Conservation (phyloP, 768 basidiomycete species). For the Pilatotrama ljubarskyi region DNA sequence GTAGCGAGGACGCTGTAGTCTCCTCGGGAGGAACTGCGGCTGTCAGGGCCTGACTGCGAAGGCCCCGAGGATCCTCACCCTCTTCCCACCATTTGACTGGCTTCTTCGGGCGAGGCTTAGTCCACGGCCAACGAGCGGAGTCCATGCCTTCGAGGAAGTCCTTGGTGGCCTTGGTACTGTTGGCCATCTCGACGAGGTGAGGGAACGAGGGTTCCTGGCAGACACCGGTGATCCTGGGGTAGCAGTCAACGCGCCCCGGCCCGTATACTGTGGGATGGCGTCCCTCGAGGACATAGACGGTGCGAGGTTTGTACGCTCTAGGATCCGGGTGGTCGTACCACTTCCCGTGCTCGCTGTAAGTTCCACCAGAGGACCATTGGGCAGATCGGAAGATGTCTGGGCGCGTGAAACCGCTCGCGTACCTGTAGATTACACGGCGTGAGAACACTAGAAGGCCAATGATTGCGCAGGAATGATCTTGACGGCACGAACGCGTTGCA, state of each 20-base stretch:
- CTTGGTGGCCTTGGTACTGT: conserved; percentile 28
- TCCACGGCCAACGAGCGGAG: conserved; percentile 42
- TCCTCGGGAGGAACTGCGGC: neutral
- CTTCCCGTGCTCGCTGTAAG: conserved; percentile 29
- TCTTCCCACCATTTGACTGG: conserved; percentile 33
- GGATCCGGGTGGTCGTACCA: conserved; percentile 33
- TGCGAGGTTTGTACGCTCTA: conserved; percentile 40
- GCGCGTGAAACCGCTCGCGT: conserved; percentile 41
- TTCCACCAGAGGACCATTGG: conserved; percentile 39
- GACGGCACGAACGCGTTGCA: no score
- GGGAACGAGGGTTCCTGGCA: conserved; percentile 37
- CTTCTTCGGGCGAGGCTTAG: neutral
- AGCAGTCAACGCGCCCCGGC: conserved; percentile 32
- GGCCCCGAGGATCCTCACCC: conserved; percentile 24
- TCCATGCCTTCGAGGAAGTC: conserved; percentile 34
- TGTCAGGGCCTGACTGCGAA: conserved; percentile 8
- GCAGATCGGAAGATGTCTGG: conserved; percentile 38
- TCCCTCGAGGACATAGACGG: conserved; percentile 41
- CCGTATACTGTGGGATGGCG: conserved; percentile 34
- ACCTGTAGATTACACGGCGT: conserved; percentile 28
- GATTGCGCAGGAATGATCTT: no score
- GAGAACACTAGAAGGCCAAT: no score
- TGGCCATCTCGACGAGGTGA: conserved; percentile 32
- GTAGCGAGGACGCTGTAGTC: neutral
- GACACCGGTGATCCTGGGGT: conserved; percentile 36